Conservation (phyloP, 2,329 filamentous ascomycete genomes). For the Chalaropsis ovoidea region DNA sequence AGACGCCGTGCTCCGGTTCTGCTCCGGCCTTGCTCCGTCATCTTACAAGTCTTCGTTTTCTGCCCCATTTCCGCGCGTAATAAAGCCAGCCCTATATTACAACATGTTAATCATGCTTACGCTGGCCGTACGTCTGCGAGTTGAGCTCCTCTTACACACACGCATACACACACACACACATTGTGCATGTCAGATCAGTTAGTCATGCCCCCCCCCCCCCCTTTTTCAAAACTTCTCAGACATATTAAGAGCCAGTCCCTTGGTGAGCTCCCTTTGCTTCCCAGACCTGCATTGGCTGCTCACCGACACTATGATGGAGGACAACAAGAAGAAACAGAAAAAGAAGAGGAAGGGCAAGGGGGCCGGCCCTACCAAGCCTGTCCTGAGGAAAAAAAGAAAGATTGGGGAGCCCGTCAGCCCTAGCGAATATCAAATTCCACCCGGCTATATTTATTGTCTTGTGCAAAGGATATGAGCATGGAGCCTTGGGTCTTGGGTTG, state of each 20-base stretch:
- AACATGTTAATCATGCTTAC: slow-evolving; percentile 5
- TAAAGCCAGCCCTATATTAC: not conserved
- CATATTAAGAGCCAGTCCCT: not conserved
- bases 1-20: not conserved
- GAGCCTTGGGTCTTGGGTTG: too few relatives aligned
- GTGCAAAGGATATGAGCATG: not conserved
- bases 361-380: not conserved
- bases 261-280: not conserved
- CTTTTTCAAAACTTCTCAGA: not conserved
- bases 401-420: not conserved
- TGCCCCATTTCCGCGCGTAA: not conserved
- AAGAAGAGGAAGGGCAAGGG: not conserved
- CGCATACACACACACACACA: too few relatives aligned
- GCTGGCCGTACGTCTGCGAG: not conserved
- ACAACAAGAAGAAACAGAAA: too few relatives aligned
- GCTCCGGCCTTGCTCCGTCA: not conserved
- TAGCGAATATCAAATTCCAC: not conserved
- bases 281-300: not conserved
- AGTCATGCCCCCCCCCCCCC: not conserved
- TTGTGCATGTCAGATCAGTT: not conserved
- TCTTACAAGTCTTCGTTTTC: not conserved
- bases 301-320: not conserved
- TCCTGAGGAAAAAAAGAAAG: not conserved
- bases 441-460: not conserved
- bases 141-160: too few relatives aligned